phyloP scores from a whole-genome alignment of 805 yeast genomes.

The Maudiozyma saulgeensis region DNA sequence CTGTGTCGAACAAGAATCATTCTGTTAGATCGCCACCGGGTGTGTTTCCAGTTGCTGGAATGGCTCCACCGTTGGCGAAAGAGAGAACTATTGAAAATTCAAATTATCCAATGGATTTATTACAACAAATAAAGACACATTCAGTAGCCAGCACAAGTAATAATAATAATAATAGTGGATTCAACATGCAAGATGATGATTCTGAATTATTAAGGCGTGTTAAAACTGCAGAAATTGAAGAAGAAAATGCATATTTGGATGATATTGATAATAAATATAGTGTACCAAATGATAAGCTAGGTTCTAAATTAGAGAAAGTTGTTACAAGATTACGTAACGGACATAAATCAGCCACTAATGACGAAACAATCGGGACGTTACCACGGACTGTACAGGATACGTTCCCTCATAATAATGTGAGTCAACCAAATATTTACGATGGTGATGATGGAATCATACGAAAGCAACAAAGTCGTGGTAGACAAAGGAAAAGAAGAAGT shows the following conservation, averaged over 20 bases:
- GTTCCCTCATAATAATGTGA: constrained; percentile 9
- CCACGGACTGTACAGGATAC: constrained; percentile 23
- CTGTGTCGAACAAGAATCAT: background rate
- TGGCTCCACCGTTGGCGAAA: constrained; percentile 54
- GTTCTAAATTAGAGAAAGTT: constrained; percentile 28
- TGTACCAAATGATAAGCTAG: constrained; percentile 28
- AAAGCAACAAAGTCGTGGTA: background rate
- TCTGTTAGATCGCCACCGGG: constrained; percentile 50
- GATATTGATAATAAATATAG: constrained; percentile 18
- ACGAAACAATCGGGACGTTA: constrained; percentile 1
- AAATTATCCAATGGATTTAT: constrained; percentile 2
- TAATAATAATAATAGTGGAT: background rate
- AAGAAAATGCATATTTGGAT: constrained; percentile 20
- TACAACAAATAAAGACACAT: background rate
- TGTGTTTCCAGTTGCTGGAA: constrained; percentile 71
- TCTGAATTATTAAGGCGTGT: constrained; percentile 5
- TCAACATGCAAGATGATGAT: background rate
- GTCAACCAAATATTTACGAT: background rate
- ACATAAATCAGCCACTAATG: constrained; percentile 1
- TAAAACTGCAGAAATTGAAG: constrained; percentile 17
- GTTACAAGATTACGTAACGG: constrained; percentile 14
- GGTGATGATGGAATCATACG: background rate
- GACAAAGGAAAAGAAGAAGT: background rate
- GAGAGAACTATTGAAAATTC: constrained; percentile 51
- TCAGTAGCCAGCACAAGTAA: background rate